A percentile compares a stretch with the other conserved stretches of the same genome.
These are phyloP conservation scores for Auricularia heimuer DNA, from an alignment of 768 basidiomycete species.

Conservation along the genomic window DNA sequence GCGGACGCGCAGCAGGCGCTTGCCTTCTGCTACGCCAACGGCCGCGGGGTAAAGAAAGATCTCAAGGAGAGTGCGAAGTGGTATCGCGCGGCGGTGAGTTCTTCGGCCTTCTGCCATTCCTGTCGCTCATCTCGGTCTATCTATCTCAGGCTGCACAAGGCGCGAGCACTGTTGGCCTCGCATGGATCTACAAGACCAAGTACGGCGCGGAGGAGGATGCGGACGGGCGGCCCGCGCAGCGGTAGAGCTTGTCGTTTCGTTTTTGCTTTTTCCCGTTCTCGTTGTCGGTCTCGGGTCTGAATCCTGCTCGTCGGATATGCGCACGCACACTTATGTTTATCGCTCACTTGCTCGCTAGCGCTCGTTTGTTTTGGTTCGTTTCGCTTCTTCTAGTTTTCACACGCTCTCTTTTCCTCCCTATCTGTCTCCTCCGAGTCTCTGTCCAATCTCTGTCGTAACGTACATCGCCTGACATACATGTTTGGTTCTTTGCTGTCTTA, in stretches of 20 bases:
- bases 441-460: too few species aligned
- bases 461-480: too few species aligned
- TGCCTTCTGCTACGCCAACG: conserved; percentile 77
- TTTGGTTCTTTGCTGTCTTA: too few species aligned
- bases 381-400: too few species aligned
- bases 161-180: conserved; percentile 70
- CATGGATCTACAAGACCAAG: conserved; percentile 90
- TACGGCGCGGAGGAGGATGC: conserved; percentile 24
- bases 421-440: too few species aligned
- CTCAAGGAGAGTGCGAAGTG: conserved; percentile 78
- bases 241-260: not conserved
- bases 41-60: conserved; percentile 83
- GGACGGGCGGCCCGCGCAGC: not conserved
- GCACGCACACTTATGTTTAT: not conserved
- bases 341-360: too few species aligned
- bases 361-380: too few species aligned
- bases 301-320: not conserved
- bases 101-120: not conserved
- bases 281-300: not conserved
- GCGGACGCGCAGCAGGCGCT: conserved; percentile 80
- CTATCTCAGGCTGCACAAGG: conserved; percentile 50
- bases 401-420: too few species aligned
- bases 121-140: not conserved
- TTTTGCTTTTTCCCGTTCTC: not conserved
- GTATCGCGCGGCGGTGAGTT: conserved; percentile 76